Evolutionary conservation across 192 early-diverging fungal genomes (phyloP), one percentile per base, ranked within the genome.

Genomic region (Rhizophagus clarus): DNA sequence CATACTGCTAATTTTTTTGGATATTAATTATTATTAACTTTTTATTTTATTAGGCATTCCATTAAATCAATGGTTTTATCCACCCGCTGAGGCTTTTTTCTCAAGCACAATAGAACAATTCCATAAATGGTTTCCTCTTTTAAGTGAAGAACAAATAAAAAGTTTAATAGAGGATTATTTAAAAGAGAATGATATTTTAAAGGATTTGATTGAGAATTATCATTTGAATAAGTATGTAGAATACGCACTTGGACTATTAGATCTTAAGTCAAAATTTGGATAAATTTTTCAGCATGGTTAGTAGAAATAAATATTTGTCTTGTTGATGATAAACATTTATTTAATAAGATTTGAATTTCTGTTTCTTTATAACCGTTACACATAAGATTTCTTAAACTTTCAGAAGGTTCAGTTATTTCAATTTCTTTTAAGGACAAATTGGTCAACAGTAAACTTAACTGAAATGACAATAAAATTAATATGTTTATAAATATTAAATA

Each of bases 31-130:
- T 34, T 5, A 40, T 34, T 22, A 9, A 70, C 34, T 74, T 1
- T 34, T 61, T 26, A 61, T 31, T 17, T 60, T 22, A 56, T 32
- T 51, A 70, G 68, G 42, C 7, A 70, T 42, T 12, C 56, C 73
- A 32, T 74, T 74, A 74, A 34, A 17, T 24, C 49, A 74, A 22
- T 74, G 73, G 73, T 74, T 74, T 37, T 60, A 56, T 22, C 28
- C 73, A 4, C 73, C 73, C 7, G 56, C 28, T 32, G 49, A 60
- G 12, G 45, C 73, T 4, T 74, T 61, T n/a, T 74, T 74, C 51
- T 32, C 73, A 74, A 74, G 73, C 11, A 51, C 73, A 4, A 24
- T 60, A 34, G 73, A 74, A 7, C 49, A 74, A 51, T 40, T 74
- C 28, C 51, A 32, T 29, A 74, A 42, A 34, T 24, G 73, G 51